phyloP scores from a whole-genome alignment of 306 rosid genomes.

The Begonia fuchsioides region DNA sequence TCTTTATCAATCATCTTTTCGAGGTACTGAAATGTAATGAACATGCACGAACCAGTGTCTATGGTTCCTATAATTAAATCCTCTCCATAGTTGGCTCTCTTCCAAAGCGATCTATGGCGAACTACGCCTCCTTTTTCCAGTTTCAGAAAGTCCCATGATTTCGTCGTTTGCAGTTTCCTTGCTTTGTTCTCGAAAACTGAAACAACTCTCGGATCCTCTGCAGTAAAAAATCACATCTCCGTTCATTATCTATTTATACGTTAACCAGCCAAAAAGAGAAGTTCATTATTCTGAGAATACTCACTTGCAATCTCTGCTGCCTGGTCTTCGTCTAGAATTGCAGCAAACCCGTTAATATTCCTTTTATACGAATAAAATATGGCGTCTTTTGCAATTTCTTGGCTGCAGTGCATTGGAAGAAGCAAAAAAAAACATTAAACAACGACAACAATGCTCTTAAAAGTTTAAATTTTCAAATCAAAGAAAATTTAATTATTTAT shows the following conservation, averaged over 20 bases:
- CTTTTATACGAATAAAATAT: slow-evolving; percentile 48
- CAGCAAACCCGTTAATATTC: slow-evolving; percentile 54
- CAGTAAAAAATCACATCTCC: background rate
- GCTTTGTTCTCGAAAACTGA: slow-evolving; percentile 23
- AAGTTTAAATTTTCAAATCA: background rate
- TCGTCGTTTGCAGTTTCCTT: slow-evolving; percentile 31
- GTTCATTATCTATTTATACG: background rate
- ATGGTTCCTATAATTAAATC: slow-evolving; percentile 43
- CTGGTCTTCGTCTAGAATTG: slow-evolving; percentile 30
- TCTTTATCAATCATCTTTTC: background rate
- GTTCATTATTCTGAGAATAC: no score
- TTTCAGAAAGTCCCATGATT: slow-evolving; percentile 59
- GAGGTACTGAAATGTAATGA: no score
- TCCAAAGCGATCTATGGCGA: slow-evolving; percentile 21
- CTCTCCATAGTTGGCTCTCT: slow-evolving; percentile 46
- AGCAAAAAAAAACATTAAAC: background rate
- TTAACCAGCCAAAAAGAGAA: no score
- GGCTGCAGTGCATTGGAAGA: slow-evolving; percentile 11
- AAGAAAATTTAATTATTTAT: background rate
- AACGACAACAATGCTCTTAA: background rate
- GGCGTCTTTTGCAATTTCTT: slow-evolving; percentile 33
- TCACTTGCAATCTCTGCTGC: slow-evolving; percentile 31
- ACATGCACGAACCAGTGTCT: slow-evolving; percentile 33
- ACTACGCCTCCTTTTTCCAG: slow-evolving; percentile 22
- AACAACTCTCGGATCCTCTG: slow-evolving; percentile 32